A percentile compares a stretch with the other conserved stretches of the same genome.
Evolutionary conservation across 2,329 filamentous ascomycete species (phyloP).

Genomic region (Fusarium protoensiforme): DNA sequence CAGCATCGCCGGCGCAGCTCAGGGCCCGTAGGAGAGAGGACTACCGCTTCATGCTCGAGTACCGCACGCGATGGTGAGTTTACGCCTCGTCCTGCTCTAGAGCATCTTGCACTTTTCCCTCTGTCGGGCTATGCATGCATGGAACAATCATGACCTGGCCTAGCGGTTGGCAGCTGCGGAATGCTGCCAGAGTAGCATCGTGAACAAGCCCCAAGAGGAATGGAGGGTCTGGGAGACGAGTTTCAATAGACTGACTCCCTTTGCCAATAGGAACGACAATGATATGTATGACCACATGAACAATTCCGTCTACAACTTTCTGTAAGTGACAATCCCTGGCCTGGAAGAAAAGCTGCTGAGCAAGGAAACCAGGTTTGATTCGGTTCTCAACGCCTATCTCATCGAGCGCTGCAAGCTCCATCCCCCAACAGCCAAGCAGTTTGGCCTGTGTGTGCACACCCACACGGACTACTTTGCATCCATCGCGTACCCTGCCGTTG

Average conservation of each 20-base stretch:
- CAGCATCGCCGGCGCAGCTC: conserved; percentile 47
- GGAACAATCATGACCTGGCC: background rate
- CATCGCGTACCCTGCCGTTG: conserved; percentile 82
- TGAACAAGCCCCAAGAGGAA: conserved; percentile 2
- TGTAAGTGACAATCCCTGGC: conserved; percentile 58
- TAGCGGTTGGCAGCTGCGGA: conserved; percentile 9
- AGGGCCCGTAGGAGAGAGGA: conserved; percentile 76
- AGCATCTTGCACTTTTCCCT: background rate
- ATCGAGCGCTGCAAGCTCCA: conserved; percentile 80
- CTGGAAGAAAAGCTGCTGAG: background rate
- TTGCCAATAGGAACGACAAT: conserved; percentile 78
- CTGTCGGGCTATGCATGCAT: background rate
- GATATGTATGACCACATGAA: conserved; percentile 97
- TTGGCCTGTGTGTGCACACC: conserved; percentile 86
- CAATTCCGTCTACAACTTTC: conserved; percentile 86
- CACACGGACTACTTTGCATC: conserved; percentile 88
- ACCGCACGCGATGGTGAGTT: conserved; percentile 84
- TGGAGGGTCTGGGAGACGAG: conserved; percentile 1
- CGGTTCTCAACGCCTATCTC: conserved; percentile 88
- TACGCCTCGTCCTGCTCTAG: conserved; percentile 3
- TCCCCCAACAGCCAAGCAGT: conserved; percentile 76
- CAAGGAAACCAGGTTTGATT: conserved; percentile 75
- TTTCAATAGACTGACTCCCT: conserved; percentile 24
- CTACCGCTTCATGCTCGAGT: conserved; percentile 83
- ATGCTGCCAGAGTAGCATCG: conserved; percentile 13